Base-by-base conservation (phyloP, 345 rosid genomes). In the Boechera retrofracta region DNA sequence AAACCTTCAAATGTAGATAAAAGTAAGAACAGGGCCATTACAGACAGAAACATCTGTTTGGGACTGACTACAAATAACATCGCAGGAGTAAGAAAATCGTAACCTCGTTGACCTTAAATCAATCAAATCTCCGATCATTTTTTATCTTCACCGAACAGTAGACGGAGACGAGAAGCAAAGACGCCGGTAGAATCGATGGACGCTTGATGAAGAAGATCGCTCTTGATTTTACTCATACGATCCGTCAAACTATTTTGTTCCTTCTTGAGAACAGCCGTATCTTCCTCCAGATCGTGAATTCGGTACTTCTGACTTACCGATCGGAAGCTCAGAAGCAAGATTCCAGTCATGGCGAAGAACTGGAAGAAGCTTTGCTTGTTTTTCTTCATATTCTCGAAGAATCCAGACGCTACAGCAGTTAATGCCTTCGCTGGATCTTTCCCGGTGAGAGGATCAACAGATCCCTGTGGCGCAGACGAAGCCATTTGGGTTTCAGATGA, bases 301-400 rank as follows among this genome's bases (percentile, higher is more conserved):
- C 88, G 86, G 81, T 95, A 89, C 83, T 95, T 95, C 61, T 92
- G 99, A 77, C 98, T 91, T 42, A 95, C 79, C 31, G 98, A 92
- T 83, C 91, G 83, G 69, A 83, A 32, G 82, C 99, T 92, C 76
- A 92, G 81, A 12, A 95, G 87, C 63, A 95, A 60, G 18, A 95
- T 86, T 10, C 94, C 98, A 13, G 93, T 75, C 96, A 91, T 86
- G 8, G 96, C 89, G 79, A 82, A 77, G 66, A 92, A 79, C 66
- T 95, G 94, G 32, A 91, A 84, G 85, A 89, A 92, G 81, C 87
- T 84, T 73, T 89, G 83, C 38, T 74, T 91, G 77, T 76, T 70
- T 73, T 82, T 91, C 78, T 69, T 83, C 31, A 89, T 94, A 76
- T 87, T 87, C 7, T 82, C 83, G 2, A 87, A 0, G 18, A 92